Evolutionary conservation across 2,329 filamentous ascomycete species (phyloP), one percentile per base, ranked within the genome.

Genomic region (Penicillium palitans): DNA sequence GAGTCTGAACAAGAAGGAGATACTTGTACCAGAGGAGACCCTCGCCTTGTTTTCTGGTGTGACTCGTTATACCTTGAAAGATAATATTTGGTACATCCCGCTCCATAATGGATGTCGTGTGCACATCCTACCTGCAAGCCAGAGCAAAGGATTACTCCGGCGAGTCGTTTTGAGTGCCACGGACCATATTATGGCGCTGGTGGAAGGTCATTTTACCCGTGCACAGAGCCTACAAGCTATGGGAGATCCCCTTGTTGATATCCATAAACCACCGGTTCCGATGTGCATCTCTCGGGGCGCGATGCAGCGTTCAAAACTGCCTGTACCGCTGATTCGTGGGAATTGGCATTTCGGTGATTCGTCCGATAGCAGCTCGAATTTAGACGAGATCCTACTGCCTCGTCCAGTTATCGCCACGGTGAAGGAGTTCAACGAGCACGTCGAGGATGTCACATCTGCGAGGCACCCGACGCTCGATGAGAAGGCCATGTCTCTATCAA

Each of bases 41-140:
- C 62, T 77, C 27, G 72, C 70, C 0, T 50, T 69, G 10, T 57
- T 78, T 42, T 61, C 67, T 15, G 76, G 76, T 4, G 58, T 68
- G 13, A 68, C 66, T 6, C 62, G 68, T 4, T 63, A 66, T n/a
- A 64, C 67, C 9, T 58, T 69, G 56, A 59, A 61, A 37, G 76
- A 78, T 59, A 78, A 78, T 57, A 67, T 76, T 8, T 77, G 70
- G 70, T 69, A 69, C 55, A 62, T 73, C 7, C 58, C 62, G 10
- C 55, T 76, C 17, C 69, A 65, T 15, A 73, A 75, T 55, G 76
- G 75, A 25, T 77, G 75, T 47, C 68, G 68, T 37, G 70, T 78
- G n/a, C 75, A 74, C 51, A 68, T 77, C 12, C 55, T 75, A 29
- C 63, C 66, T 46, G 56, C 67, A n/a, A 40, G 48, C 1, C 65